These are phyloP conservation scores for Fusarium guadeloupense DNA, from an alignment of 2,329 filamentous ascomycete species.

Conservation along the genomic window DNA sequence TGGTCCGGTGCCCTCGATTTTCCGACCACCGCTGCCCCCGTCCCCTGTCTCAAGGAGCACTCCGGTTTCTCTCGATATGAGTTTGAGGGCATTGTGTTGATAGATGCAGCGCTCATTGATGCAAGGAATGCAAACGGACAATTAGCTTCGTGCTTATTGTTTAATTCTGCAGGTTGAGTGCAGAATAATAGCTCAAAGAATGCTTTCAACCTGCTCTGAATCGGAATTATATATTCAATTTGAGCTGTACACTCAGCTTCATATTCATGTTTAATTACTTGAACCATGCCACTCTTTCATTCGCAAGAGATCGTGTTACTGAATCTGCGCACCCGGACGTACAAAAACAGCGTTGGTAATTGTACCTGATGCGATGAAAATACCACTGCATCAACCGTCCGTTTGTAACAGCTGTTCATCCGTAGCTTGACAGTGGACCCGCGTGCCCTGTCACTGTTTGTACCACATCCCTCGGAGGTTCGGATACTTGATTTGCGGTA, in stretches of 20 bases:
- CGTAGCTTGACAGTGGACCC: conserved; percentile 27
- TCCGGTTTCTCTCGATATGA: conserved; percentile 33
- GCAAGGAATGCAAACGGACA: background rate
- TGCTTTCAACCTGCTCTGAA: too few relatives aligned
- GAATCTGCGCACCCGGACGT: conserved; percentile 24
- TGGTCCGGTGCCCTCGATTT: conserved; percentile 44
- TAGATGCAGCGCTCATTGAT: background rate
- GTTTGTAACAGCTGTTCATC: conserved; percentile 36
- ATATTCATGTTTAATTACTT: too few relatives aligned
- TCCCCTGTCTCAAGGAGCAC: conserved; percentile 36
- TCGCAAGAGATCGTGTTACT: conserved; percentile 35
- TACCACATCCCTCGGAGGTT: conserved; percentile 36
- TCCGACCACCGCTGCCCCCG: conserved; percentile 43
- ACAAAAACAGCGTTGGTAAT: conserved; percentile 9
- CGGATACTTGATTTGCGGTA: conserved; percentile 23
- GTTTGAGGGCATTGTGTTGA: background rate
- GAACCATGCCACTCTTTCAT: conserved; percentile 18
- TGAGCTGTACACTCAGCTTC: background rate
- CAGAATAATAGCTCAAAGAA: too few relatives aligned
- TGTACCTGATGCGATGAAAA: conserved; percentile 2
- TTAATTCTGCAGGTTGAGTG: too few relatives aligned
- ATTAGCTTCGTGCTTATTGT: background rate
- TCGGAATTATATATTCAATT: too few relatives aligned
- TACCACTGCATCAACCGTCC: conserved; percentile 15
- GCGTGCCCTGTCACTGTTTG: conserved; percentile 22